Base-by-base conservation (phyloP, 352 stramenopile genomes). In the Phytophthora kernoviae region DNA sequence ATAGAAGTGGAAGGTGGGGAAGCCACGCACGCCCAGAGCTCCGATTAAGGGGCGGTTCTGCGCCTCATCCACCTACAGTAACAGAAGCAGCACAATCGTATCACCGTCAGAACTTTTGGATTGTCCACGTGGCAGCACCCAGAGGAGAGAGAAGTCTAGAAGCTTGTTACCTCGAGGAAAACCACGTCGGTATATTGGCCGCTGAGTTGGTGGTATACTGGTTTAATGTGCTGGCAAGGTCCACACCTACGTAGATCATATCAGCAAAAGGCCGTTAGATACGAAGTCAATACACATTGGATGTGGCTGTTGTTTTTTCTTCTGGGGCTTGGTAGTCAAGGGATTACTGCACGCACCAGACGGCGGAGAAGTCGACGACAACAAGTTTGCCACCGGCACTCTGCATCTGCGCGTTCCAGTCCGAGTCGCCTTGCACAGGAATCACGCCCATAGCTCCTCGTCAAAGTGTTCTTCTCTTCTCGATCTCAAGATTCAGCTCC, bases 1-100 rank as follows among this genome's bases (percentile, higher is more conserved):
- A 65, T 97, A 97, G 58, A 97, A 94, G 62, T 94, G 87, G 68
- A 97, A 97, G 2, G 90, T 97, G 20, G 90, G 90, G 68, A 96
- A 97, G 22, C 84, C 87, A 14, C 80, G 78, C 24, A 97, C 85
- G 34, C 84, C 87, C 22, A 95, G 52, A 5, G 82, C 58, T 41
- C 73, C 40, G 62, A 97, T 93, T 27, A 97, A 65, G 53, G 91
- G 88, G 32, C 81, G 70, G 68, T 96, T 96, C 62, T 90, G 72
- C 24, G 75, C 90, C 68, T 97, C 86, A 37, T 94, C 84, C 41
- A 92, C 77, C 24, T 30, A 30, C 24, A 30, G 24, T 6, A 30
- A 30, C 24, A 30, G 24, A 30, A 30, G 6, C 3, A 7, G 9
- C 8, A 20, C 6, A 7, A 44, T 17, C 2, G 15, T 10, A 18